Evolutionary conservation across 176 grass and related monocot genomes (phyloP).

Genomic region (Ensete ventricosum): DNA sequence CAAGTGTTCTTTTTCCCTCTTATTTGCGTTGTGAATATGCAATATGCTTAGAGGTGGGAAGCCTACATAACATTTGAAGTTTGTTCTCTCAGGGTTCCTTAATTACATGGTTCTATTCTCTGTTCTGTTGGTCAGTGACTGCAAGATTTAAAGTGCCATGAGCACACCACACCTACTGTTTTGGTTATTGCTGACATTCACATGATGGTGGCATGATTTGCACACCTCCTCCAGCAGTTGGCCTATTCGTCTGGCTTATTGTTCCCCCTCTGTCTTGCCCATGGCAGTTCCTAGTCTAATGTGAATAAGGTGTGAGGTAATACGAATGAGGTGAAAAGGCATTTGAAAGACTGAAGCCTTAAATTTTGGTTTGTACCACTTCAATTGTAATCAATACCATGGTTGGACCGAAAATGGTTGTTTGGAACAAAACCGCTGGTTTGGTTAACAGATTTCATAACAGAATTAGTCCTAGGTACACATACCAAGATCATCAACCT

Average conservation of each 20-base stretch:
- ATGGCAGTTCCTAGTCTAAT: neutral
- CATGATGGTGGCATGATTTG: neutral
- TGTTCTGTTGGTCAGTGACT: neutral
- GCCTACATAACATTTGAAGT: no score
- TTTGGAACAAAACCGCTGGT: no score
- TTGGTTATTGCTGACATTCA: neutral
- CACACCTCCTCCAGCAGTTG: neutral
- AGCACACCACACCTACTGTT: neutral
- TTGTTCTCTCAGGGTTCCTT: no score
- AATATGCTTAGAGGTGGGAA: no score
- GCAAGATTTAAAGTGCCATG: neutral
- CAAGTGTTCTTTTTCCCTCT: no score
- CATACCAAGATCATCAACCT: no score
- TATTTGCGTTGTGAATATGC: no score
- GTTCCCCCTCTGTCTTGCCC: neutral
- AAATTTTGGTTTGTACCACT: neutral
- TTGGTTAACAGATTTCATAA: no score
- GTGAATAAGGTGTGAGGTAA: neutral
- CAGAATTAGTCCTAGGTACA: no score
- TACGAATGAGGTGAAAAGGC: neutral
- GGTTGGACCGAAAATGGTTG: no score
- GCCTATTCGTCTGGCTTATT: neutral
- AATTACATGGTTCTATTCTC: neutral
- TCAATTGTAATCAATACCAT: no score
- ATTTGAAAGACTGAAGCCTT: neutral